Evolutionary conservation across 768 basidiomycete species (phyloP).

Genomic region (Megacollybia marginata): DNA sequence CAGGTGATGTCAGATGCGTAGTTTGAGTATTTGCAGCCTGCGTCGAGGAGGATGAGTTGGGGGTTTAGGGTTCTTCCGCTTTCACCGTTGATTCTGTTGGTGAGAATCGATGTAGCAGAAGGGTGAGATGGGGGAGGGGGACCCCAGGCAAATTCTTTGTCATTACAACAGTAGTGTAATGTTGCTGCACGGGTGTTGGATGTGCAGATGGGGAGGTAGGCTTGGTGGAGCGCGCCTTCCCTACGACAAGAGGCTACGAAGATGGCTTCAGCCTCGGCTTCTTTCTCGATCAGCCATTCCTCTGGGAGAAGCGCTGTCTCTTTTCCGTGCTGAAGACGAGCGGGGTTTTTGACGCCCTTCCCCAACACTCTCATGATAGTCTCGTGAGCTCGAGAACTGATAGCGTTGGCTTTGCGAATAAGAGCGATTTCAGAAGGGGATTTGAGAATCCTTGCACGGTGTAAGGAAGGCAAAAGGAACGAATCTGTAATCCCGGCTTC

Average conservation of each 20-base stretch:
- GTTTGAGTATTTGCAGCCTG: conserved; percentile 80
- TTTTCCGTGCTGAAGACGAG: conserved; percentile 30
- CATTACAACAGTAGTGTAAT: conserved; percentile 93
- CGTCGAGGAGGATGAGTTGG: conserved; percentile 86
- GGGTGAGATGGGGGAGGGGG: conserved; percentile 44
- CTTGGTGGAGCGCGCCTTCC: conserved; percentile 80
- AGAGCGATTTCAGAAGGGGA: conserved; percentile 62
- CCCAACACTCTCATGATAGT: conserved; percentile 89
- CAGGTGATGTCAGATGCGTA: conserved; percentile 57
- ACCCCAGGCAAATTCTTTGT: conserved; percentile 81
- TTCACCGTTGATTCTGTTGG: conserved; percentile 18
- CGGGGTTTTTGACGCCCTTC: conserved; percentile 47
- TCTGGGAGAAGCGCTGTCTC: conserved; percentile 54
- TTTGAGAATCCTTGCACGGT: conserved; percentile 75
- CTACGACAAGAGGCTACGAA: conserved; percentile 87
- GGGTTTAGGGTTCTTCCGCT: conserved; percentile 38
- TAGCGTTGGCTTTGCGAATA: no score
- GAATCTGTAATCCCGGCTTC: conserved; percentile 40
- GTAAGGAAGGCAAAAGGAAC: conserved; percentile 73
- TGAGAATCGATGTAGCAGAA: no score
- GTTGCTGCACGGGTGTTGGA: conserved; percentile 85
- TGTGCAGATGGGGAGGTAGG: conserved; percentile 91
- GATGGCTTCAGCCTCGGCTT: conserved; percentile 89
- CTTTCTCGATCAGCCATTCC: conserved; percentile 88
- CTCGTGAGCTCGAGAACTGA: no score